These are phyloP conservation scores for Erigeron philadelphicus DNA, from an alignment of 140 eudicot species.

Conservation along the genomic window DNA sequence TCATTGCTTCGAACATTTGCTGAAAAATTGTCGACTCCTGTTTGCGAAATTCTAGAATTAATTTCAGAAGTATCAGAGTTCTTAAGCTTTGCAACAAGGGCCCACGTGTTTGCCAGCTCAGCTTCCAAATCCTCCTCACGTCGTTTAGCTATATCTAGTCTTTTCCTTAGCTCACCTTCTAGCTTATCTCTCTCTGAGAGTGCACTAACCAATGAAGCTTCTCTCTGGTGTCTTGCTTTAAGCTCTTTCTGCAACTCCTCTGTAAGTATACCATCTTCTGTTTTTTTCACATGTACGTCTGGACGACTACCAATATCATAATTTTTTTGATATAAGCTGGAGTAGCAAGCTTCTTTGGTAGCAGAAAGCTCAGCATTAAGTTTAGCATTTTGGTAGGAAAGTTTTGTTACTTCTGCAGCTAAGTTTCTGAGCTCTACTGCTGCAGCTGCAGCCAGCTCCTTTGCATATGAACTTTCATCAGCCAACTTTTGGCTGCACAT, in stretches of 20 bases:
- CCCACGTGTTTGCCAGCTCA: constrained; percentile 79
- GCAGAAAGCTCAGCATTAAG: constrained; percentile 47
- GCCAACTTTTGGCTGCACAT: constrained; percentile 68
- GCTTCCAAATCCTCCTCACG: constrained; percentile 68
- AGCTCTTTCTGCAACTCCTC: constrained; percentile 65
- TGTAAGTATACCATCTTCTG: constrained; percentile 37
- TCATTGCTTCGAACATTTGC: constrained; percentile 24
- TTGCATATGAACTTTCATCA: constrained; percentile 81
- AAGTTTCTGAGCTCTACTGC: constrained; percentile 80
- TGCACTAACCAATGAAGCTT: constrained; percentile 76
- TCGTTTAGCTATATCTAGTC: constrained; percentile 55
- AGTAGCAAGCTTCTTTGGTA: constrained; percentile 35
- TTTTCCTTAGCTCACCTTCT: constrained; percentile 61
- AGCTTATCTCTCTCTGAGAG: constrained; percentile 65
- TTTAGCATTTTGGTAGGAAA: constrained; percentile 72
- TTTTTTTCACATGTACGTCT: constrained; percentile 35
- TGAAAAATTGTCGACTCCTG: constrained; percentile 18
- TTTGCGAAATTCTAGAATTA: constrained; percentile 9
- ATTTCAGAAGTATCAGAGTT: constrained; percentile 35
- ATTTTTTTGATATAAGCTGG: constrained; percentile 27
- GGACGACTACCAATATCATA: constrained; percentile 22
- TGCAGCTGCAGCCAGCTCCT: constrained; percentile 91
- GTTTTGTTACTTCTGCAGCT: constrained; percentile 85
- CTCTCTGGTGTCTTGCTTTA: constrained; percentile 60
- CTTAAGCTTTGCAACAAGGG: constrained; percentile 50